These are phyloP conservation scores for Rhododendron simsii DNA, from an alignment of 148 eudicot genomes.

Conservation along the genomic window DNA sequence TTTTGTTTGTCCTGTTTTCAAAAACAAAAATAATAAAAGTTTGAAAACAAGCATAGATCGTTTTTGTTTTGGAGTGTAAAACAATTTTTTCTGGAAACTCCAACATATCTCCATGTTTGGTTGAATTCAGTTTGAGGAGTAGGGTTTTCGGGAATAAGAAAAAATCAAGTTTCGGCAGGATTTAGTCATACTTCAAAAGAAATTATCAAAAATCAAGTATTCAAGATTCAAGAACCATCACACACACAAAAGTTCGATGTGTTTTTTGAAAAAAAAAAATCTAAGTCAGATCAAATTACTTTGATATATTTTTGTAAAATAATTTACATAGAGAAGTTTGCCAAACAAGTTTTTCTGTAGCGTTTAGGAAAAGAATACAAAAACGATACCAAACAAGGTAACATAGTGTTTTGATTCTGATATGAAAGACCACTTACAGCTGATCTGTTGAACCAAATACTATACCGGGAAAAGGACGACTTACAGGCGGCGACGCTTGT, in stretches of 20 bases:
- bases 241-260: not conserved
- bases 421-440: not conserved
- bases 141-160: not conserved
- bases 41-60: not conserved
- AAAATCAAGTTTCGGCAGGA: not conserved
- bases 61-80: not conserved
- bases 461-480: conserved; percentile 19
- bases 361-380: not conserved
- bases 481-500: conserved; percentile 73
- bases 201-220: not conserved
- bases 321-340: not conserved
- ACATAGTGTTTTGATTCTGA: not conserved
- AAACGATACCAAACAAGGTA: not conserved
- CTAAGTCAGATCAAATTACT: not conserved
- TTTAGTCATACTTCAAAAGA: too few species aligned
- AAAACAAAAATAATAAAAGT: not conserved
- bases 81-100: not conserved
- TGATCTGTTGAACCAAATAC: not conserved
- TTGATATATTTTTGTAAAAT: not conserved
- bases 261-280: not conserved
- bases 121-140: not conserved
- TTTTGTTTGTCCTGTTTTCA: not conserved
- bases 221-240: not conserved
- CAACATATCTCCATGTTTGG: not conserved
- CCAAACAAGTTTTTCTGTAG: not conserved